Percentiles rank a stretch among this genome's conserved stretches.
These are phyloP conservation scores for Capsella bursapastoris DNA, from an alignment of 345 rosid species.

Conservation along the genomic window DNA sequence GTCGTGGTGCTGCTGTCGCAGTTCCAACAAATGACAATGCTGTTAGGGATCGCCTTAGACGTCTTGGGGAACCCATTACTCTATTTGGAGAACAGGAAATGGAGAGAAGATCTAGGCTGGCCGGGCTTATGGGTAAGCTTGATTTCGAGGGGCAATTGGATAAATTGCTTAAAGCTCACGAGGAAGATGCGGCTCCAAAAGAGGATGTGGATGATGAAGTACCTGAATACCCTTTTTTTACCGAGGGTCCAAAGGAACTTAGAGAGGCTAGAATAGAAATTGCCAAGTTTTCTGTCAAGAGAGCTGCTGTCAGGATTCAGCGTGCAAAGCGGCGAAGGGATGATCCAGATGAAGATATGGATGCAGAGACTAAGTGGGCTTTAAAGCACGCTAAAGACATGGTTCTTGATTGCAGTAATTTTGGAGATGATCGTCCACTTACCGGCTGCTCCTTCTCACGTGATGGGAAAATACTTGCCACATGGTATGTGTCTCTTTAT, in stretches of 20 bases:
- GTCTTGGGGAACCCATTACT: constrained; percentile 91
- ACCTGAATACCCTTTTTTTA: constrained; percentile 76
- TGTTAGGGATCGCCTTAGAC: constrained; percentile 85
- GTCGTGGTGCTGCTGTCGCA: constrained; percentile 90
- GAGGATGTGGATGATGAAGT: constrained; percentile 72
- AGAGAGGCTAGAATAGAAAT: constrained; percentile 73
- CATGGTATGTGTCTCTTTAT: constrained; percentile 60
- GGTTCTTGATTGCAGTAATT: constrained; percentile 81
- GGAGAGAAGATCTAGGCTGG: constrained; percentile 93
- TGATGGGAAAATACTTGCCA: constrained; percentile 83
- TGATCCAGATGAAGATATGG: constrained; percentile 94
- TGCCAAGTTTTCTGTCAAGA: constrained; percentile 70
- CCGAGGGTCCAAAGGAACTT: constrained; percentile 80
- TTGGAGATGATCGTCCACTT: constrained; percentile 91
- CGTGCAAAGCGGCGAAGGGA: constrained; percentile 72
- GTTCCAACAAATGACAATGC: constrained; percentile 97
- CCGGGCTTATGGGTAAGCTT: constrained; percentile 84
- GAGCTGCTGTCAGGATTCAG: constrained; percentile 77
- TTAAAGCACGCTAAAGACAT: constrained; percentile 64
- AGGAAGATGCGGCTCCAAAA: constrained; percentile 68
- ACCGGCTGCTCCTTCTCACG: constrained; percentile 90
- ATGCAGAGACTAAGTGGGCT: constrained; percentile 83
- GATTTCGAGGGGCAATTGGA: constrained; percentile 85
- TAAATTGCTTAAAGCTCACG: constrained; percentile 82
- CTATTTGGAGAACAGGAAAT: constrained; percentile 94